Base-by-base conservation (phyloP, 345 rosid genomes). In the Iberis pinnata region DNA sequence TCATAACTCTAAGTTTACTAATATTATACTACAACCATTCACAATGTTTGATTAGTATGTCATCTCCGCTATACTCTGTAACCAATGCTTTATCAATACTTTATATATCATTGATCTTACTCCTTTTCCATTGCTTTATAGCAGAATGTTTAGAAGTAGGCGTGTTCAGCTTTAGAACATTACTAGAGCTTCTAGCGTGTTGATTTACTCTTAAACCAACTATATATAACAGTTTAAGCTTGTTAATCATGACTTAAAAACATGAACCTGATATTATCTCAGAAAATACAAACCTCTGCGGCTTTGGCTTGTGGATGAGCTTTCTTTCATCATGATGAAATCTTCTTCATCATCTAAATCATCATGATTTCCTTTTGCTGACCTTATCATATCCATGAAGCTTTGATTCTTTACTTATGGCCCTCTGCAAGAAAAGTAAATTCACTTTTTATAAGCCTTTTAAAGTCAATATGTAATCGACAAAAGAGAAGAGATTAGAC, bases 101-200 rank as follows among this genome's bases (percentile, higher is more conserved):
- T n/a, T 62, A 73, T 95, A 95, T 79, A 71, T 93, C 95, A 63
- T 86, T 93, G 62, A 93, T 93, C 74, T 93, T 93, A 77, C 99
- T 88, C 69, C 99, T 81, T 57, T 97, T 65, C 19, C 97, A 83
- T 72, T 93, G 97, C 74, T 93, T 96, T 0, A 97, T 93, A 5
- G 99, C 92, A 36, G 99, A 93, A 74, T 93, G 99, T 72, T 93
- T 93, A 49, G 99, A 93, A 50, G 95, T 78, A 2, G 95, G 95
- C 5, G 96, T 88, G 76, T 74, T 80, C n/a, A 79, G 77, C 71
- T 80, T 86, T 77, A 79, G 90, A n/a, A 88, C 97, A 9, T 61
- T 68, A 35, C 68, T 58, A 33, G 73, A 61, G 62, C 73, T 76
- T 76, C 75, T 82, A 15, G 75, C 82, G 5, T 80, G 86, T 56